Base-by-base conservation (phyloP, 2,329 filamentous ascomycete species). In the Phialocephala sp. region DNA sequence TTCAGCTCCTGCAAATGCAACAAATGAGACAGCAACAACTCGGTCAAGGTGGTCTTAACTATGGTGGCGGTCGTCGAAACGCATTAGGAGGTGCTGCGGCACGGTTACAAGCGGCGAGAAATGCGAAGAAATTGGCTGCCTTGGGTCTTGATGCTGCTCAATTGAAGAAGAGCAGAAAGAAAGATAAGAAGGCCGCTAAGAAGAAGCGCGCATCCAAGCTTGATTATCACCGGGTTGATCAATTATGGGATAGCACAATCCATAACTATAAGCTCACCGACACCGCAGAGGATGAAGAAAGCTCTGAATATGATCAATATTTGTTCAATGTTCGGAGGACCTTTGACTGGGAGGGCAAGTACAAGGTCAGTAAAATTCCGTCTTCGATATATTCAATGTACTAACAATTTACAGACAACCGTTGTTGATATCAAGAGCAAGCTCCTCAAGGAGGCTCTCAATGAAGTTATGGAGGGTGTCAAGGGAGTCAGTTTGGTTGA, bases 351-450 rank as follows among this genome's bases (percentile, higher is more conserved):
- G 91, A 95, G 71, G 92, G 92, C 68, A 93, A 93, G 73, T 94
- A 92, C 72, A 83, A 87, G 72, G 75, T 76, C 61, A 56, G 67
- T 67, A n/a, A 24, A 32, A 15, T 2, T 24, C 15, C 20, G 39
- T n/a, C 11, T 56, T 24, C 41, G 36, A 15, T 41, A 57, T 45
- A 57, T 52, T 35, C 60, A 18, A 39, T 15, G 54, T 59, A 27
- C 66, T 72, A 60, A 72, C 54, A 32, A 39, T 59, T 59, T 58
- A 18, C 64, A 76, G 72, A 74, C 76, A 74, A 93, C 93, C 0
- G 80, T 89, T 15, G 87, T 97, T 58, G 92, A 97, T 70, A 91
- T 97, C 77, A 95, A 94, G 79, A 95, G 92, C 75, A 93, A 93
- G 71, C 79, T 87, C 18, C 82, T 97, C 3, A 89, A 90, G 8